Conservation (phyloP, 2,329 filamentous ascomycete genomes). For the Tolypocladium pustulatum region DNA sequence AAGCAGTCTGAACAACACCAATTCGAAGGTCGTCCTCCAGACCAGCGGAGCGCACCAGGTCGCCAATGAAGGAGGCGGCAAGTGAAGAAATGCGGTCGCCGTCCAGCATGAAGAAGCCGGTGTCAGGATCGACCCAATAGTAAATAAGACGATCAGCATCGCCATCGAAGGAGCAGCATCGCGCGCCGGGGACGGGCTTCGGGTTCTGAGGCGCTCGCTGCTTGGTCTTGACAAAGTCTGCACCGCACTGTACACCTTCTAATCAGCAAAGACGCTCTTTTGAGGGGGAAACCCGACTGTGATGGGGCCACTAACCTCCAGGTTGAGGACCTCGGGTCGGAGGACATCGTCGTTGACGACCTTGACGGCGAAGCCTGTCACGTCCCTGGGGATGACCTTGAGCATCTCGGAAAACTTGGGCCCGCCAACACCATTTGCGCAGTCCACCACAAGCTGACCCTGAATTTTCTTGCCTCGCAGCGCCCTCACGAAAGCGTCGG, state of each 20-base stretch:
- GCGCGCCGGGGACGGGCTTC: conserved; percentile 63
- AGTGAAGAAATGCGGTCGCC: conserved; percentile 95
- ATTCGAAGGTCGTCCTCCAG: conserved; percentile 75
- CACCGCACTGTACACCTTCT: conserved; percentile 58
- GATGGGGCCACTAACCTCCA: conserved; percentile 50
- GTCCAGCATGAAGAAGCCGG: conserved; percentile 83
- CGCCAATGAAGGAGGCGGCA: conserved; percentile 84
- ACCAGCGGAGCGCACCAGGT: conserved; percentile 71
- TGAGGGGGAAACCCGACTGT: neutral
- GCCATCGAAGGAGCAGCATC: conserved; percentile 86
- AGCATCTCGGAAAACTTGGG: conserved; percentile 81
- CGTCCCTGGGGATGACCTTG: conserved; percentile 64
- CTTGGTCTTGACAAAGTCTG: conserved; percentile 95
- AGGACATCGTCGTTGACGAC: conserved; percentile 90
- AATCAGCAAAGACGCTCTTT: conserved; percentile 2
- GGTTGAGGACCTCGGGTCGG: conserved; percentile 79
- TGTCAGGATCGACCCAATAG: conserved; percentile 78
- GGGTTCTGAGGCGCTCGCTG: conserved; percentile 80
- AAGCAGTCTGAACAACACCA: conserved; percentile 93
- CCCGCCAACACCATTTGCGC: conserved; percentile 92
- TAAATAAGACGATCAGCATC: conserved; percentile 94
- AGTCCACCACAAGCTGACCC: conserved; percentile 76
- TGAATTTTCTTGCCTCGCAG: conserved; percentile 66
- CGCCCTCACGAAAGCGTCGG: conserved; percentile 71
- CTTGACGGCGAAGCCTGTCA: conserved; percentile 67